phyloP scores from a whole-genome alignment of 2,329 filamentous ascomycete species.

The Fusarium sp. region DNA sequence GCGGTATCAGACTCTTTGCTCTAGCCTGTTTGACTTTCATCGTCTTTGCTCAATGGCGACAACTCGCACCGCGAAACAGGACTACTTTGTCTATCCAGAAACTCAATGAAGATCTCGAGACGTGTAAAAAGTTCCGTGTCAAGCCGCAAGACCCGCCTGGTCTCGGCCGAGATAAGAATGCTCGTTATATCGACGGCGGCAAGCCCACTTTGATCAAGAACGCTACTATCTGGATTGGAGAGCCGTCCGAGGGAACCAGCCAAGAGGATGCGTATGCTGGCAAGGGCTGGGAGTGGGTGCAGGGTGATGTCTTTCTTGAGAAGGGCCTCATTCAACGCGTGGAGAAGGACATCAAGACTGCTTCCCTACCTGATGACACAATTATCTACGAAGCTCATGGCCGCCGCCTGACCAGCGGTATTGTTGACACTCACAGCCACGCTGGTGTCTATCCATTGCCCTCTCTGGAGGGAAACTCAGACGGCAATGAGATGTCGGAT shows the following conservation, averaged over 20 bases:
- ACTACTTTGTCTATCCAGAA: constrained; percentile 60
- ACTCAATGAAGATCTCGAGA: constrained; percentile 62
- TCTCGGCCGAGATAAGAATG: constrained; percentile 66
- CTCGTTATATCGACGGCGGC: constrained; percentile 66
- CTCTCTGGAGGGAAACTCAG: constrained; percentile 60
- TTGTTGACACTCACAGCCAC: constrained; percentile 79
- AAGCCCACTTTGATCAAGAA: constrained; percentile 72
- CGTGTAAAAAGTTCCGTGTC: constrained; percentile 63
- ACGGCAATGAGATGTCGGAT: constrained; percentile 70
- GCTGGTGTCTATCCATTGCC: constrained; percentile 69
- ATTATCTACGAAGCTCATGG: constrained; percentile 67
- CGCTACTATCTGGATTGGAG: constrained; percentile 73
- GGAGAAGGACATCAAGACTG: constrained; percentile 52
- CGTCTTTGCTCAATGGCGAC: constrained; percentile 59
- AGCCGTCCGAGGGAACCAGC: constrained; percentile 61
- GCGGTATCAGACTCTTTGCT: constrained; percentile 54
- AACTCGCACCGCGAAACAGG: constrained; percentile 45
- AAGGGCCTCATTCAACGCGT: constrained; percentile 69
- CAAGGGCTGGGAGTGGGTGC: constrained; percentile 68
- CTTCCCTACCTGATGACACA: constrained; percentile 56
- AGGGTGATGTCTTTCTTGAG: constrained; percentile 68
- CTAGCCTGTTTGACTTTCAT: constrained; percentile 61
- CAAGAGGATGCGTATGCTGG: constrained; percentile 64
- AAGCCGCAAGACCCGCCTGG: constrained; percentile 66
- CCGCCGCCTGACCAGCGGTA: constrained; percentile 70